phyloP scores from a whole-genome alignment of 495 filamentous ascomycete genomes.

The Usnea hakonensis region DNA sequence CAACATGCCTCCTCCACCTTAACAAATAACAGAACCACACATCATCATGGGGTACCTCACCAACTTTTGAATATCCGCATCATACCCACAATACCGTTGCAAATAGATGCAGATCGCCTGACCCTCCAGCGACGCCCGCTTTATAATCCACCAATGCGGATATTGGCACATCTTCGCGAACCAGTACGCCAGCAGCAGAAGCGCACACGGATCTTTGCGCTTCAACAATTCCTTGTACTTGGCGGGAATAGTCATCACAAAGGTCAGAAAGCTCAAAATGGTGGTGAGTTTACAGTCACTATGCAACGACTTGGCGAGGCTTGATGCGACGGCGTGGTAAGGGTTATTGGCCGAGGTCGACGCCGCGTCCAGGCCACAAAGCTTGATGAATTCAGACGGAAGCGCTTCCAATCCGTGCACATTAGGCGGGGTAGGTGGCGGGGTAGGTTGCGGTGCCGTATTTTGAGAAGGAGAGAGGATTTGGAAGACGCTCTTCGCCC shows the following conservation, averaged over 20 bases:
- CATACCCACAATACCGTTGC: slow-evolving; percentile 27
- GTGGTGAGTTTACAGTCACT: slow-evolving; percentile 26
- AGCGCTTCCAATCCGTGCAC: slow-evolving; percentile 34
- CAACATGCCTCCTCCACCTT: background rate
- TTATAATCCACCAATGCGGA: slow-evolving; percentile 39
- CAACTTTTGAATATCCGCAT: slow-evolving; percentile 21
- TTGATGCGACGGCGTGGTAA: slow-evolving; percentile 35
- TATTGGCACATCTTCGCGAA: slow-evolving; percentile 32
- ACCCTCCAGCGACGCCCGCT: slow-evolving; percentile 37
- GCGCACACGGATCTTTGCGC: slow-evolving; percentile 34
- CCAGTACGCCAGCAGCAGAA: slow-evolving; percentile 43
- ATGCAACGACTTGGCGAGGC: slow-evolving; percentile 28
- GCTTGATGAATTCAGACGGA: slow-evolving; percentile 23
- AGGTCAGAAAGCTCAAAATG: slow-evolving; percentile 25
- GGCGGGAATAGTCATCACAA: slow-evolving; percentile 26
- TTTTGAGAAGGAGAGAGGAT: slow-evolving; percentile 24
- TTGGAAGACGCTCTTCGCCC: slow-evolving; percentile 36
- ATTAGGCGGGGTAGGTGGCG: no score
- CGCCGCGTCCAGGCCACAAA: slow-evolving; percentile 30
- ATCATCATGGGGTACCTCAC: background rate
- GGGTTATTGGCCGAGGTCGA: slow-evolving; percentile 34
- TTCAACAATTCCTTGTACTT: slow-evolving; percentile 31
- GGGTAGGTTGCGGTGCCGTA: slow-evolving; percentile 28
- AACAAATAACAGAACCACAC: background rate
- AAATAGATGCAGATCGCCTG: slow-evolving; percentile 39